These are phyloP conservation scores for Boletus subluridellus DNA, from an alignment of 1,284 basidiomycete genomes.

Conservation along the genomic window DNA sequence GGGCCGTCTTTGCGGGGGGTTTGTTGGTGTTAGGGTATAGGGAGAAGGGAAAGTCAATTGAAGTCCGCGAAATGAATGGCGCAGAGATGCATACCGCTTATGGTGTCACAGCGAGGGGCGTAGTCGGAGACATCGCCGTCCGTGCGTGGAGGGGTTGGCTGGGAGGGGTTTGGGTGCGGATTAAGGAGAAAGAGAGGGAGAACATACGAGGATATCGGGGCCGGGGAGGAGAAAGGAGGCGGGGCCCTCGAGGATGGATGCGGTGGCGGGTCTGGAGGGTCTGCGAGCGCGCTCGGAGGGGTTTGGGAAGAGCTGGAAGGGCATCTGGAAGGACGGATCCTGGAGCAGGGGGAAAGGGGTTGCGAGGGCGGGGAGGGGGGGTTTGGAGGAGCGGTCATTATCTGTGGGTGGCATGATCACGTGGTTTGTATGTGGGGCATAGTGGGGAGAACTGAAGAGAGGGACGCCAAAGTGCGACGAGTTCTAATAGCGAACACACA, in stretches of 20 bases:
- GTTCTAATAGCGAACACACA: background rate
- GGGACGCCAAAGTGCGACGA: background rate
- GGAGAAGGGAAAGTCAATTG: constrained; percentile 15
- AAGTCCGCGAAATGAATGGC: background rate
- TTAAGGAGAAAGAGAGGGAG: background rate
- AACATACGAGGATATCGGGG: constrained; percentile 15
- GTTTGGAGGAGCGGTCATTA: constrained; percentile 12
- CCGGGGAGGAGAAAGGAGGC: constrained; percentile 25
- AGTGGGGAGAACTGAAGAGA: background rate
- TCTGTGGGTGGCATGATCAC: constrained; percentile 31
- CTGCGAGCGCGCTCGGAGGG: constrained; percentile 28
- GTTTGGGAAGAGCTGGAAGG: constrained; percentile 28
- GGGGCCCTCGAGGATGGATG: constrained; percentile 42
- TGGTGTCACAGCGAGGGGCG: constrained; percentile 8
- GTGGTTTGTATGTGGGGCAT: constrained; percentile 1
- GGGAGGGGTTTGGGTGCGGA: background rate
- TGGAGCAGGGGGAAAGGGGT: constrained; percentile 28
- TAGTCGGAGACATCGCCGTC: constrained; percentile 16
- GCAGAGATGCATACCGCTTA: constrained; percentile 24
- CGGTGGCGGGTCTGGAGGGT: constrained; percentile 48
- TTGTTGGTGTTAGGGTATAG: constrained; percentile 21
- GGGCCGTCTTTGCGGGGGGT: constrained; percentile 14
- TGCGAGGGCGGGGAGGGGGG: constrained; percentile 9
- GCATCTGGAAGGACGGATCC: constrained; percentile 30
- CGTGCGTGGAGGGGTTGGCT: constrained; percentile 9